Base-by-base conservation (phyloP, 768 basidiomycete genomes). In the Kwoniella dejecticola region DNA sequence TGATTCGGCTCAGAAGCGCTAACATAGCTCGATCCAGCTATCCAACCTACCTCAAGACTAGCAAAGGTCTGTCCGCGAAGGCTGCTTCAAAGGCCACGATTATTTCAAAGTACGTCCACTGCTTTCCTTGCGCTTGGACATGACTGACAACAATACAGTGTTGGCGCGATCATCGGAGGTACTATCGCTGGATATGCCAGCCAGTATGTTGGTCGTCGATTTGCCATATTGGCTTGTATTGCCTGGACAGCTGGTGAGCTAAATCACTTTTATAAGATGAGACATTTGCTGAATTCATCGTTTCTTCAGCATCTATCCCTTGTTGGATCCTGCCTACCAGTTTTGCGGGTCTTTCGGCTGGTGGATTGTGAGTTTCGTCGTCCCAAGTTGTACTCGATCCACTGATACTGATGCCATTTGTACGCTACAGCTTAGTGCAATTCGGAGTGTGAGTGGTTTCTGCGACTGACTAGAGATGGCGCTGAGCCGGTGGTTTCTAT, bases 161-260 rank as follows among this genome's bases (percentile, higher is more conserved):
- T n/a, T n/a, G n/a, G n/a, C n/a, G n/a, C n/a, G n/a, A n/a, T n/a
- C n/a, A n/a, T n/a, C n/a, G n/a, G n/a, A 29, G 89, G 90, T 54
- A 81, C 80, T 12, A 81, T 90, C 57, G 90, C 89, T 17, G 90
- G 90, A 5, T 86, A 78, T 75, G 67, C 82, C 11, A 88, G 86
- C 36, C 91, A 93, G 71, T 87, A 87, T 73, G 75, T 89, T 62
- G 92, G 91, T 19, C 85, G 92, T 44, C 83, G 92, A n/a, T 81
- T 93, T 53, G 90, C 53, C 3, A 55, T 62, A 24, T 31, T 62
- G 13, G 38, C 49, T 24, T 62, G 52, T 42, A 31, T 31, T 42
- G 38, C 30, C 31, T 62, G 45, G 52, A 55, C 60, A 17, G 60
- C 52, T 2, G 36, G 58, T 58, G 26, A 57, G 55, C 41, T 40